Conservation (phyloP, 2,329 filamentous ascomycete genomes). For the Pseudocercospora fuligena region DNA sequence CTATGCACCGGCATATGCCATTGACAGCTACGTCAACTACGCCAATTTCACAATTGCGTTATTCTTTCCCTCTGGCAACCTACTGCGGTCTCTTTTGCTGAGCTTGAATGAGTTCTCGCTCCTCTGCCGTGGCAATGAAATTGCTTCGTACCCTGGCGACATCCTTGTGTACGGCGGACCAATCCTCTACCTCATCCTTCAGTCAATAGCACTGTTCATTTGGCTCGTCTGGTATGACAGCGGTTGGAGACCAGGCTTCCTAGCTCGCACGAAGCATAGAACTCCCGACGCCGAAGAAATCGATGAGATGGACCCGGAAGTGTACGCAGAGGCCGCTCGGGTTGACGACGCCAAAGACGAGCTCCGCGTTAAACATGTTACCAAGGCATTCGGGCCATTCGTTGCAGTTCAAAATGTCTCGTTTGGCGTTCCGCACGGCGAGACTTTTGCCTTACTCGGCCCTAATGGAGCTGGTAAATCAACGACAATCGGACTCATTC, state of each 20-base stretch:
- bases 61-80: slow-evolving; percentile 76
- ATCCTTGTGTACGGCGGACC: slow-evolving; percentile 80
- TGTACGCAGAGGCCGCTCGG: slow-evolving; percentile 67
- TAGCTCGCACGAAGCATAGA: slow-evolving; percentile 55
- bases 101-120: slow-evolving; percentile 83
- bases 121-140: slow-evolving; percentile 67
- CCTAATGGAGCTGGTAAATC: slow-evolving; percentile 93
- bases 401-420: slow-evolving; percentile 83
- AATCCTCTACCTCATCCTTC: slow-evolving; percentile 79
- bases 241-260: slow-evolving; percentile 65
- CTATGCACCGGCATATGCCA: slow-evolving; percentile 70
- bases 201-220: slow-evolving; percentile 71
- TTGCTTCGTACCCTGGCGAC: slow-evolving; percentile 70
- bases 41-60: slow-evolving; percentile 76
- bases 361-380: slow-evolving; percentile 78
- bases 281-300: slow-evolving; percentile 48
- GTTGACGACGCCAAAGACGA: slow-evolving; percentile 68
- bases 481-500: slow-evolving; percentile 84
- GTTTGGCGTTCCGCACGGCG: slow-evolving; percentile 77
- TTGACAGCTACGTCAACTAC: slow-evolving; percentile 69
- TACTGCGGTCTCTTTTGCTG: slow-evolving; percentile 75
- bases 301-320: slow-evolving; percentile 58
- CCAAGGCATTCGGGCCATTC: slow-evolving; percentile 76
- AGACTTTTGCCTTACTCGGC: slow-evolving; percentile 87
- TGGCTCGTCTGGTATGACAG: slow-evolving; percentile 81